phyloP scores from a whole-genome alignment of 345 rosid genomes.

The Microcos paniculata region DNA sequence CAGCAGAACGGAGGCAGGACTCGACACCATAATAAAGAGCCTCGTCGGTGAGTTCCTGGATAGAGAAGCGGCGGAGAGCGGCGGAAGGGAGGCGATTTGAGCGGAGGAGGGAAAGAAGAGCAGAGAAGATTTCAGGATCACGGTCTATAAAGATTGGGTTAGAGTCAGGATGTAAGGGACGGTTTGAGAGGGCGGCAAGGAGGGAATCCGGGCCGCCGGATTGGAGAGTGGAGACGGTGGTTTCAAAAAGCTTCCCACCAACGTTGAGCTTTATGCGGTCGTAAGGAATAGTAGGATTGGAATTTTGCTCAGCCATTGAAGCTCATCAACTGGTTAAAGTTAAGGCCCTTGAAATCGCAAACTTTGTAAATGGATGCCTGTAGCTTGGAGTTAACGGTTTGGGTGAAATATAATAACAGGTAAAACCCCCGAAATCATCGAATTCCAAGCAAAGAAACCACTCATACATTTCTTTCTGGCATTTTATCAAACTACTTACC shows the following conservation, averaged over 20 bases:
- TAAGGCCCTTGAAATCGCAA: background rate
- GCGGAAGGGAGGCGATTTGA: conserved; percentile 67
- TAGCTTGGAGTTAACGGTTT: background rate
- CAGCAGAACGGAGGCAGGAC: conserved; percentile 55
- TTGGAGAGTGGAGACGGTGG: conserved; percentile 71
- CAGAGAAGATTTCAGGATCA: conserved; percentile 89
- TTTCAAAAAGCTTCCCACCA: conserved; percentile 81
- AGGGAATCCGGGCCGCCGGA: conserved; percentile 83
- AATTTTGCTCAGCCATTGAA: conserved; percentile 5
- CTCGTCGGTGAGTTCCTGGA: conserved; percentile 84
- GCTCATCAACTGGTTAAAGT: background rate
- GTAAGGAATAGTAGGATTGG: background rate
- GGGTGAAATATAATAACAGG: background rate
- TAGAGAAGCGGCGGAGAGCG: conserved; percentile 52
- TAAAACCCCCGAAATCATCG: background rate
- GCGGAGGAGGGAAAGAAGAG: conserved; percentile 78
- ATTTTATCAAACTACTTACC: background rate
- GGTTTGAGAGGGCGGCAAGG: conserved; percentile 64
- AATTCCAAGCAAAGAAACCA: background rate
- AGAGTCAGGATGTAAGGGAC: conserved; percentile 32
- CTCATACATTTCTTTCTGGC: background rate
- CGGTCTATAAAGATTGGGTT: conserved; percentile 82
- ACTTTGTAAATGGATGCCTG: background rate
- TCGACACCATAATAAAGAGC: conserved; percentile 89
- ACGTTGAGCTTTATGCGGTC: conserved; percentile 81